Conservation (phyloP, 805 yeast genomes). For the Scheffersomyces ergatensis region DNA sequence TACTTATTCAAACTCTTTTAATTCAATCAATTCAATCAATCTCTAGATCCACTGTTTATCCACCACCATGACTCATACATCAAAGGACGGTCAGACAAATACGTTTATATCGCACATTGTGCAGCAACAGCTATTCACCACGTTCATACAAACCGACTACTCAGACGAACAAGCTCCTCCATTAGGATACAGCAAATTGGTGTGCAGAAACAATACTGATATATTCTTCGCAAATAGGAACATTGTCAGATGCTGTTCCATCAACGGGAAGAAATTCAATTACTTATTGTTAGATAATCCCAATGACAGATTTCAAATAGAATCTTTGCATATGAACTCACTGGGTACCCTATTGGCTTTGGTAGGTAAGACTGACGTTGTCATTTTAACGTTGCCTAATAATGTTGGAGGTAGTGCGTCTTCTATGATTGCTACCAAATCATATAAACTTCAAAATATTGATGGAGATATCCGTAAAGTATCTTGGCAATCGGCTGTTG, state of each 20-base stretch:
- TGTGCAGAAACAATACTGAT: conserved; percentile 17
- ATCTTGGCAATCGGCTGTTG: conserved; percentile 22
- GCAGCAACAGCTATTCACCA: conserved; percentile 10
- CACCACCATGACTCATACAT: no score
- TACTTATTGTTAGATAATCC: conserved; percentile 17
- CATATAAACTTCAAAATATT: conserved; percentile 12
- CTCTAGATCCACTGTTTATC: no score
- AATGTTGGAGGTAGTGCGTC: conserved; percentile 2
- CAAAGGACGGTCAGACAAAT: background rate
- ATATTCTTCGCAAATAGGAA: conserved; percentile 31
- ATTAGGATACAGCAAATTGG: conserved; percentile 5
- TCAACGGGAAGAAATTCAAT: conserved; percentile 15
- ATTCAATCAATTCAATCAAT: no score
- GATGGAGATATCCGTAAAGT: conserved; percentile 17
- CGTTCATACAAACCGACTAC: background rate
- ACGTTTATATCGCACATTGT: conserved; percentile 7
- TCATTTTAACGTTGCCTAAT: conserved; percentile 29
- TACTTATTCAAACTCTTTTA: no score
- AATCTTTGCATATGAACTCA: conserved; percentile 33
- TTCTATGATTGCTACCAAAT: conserved; percentile 1
- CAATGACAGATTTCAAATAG: conserved; percentile 25
- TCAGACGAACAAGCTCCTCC: background rate
- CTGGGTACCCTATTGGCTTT: conserved; percentile 43
- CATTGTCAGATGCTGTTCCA: conserved; percentile 26
- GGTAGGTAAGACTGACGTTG: conserved; percentile 27